Evolutionary conservation across 768 basidiomycete species (phyloP), one percentile per base, ranked within the genome.

Genomic region (Amylocystis lapponica): DNA sequence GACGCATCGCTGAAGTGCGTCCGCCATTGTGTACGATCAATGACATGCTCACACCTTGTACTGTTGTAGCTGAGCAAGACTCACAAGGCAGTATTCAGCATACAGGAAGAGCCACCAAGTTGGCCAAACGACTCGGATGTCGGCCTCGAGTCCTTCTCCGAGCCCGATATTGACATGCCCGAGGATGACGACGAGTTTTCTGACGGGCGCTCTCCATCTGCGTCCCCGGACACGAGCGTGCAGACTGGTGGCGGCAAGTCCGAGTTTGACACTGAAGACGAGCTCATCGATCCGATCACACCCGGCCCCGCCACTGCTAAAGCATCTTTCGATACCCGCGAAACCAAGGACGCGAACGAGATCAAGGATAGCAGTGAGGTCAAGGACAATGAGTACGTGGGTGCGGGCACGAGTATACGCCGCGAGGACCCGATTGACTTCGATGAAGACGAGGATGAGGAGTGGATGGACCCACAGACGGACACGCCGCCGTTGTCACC

Each of bases 61-160:
- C 27, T 11, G 20, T 41, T 35, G 2, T 49, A 78, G 77, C 63
- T 79, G 19, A 67, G 67, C 30, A 58, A 58, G 21, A 57, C 57
- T 7, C 66, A 70, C 33, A 78, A 81, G 57, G 70, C 79, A 27
- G 89, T 94, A 41, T 92, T 97, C 51, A 81, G 86, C 0, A 75
- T 97, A 4, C 87, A 89, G 48, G 85, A 93, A 30, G 89, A 92
- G 50, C 89, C 86, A 1, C 91, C 92, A 1, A 74, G 73, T 4
- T 96, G 92, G 91, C 74, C 80, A 6, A 75, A 70, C 1, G 84
- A 85, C 56, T 78, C 74, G 9, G 89, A 88, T 45, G 79, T 86
- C 67, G 88, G 83, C 1, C 63, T 93, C 17, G 85, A 90, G 56
- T 87, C 84, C 4, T 79, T 95, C 19, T 92, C 88, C 8, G 91